Conservation (phyloP, 2,329 filamentous ascomycete species). For the Neopestalotiopsis sp. region DNA sequence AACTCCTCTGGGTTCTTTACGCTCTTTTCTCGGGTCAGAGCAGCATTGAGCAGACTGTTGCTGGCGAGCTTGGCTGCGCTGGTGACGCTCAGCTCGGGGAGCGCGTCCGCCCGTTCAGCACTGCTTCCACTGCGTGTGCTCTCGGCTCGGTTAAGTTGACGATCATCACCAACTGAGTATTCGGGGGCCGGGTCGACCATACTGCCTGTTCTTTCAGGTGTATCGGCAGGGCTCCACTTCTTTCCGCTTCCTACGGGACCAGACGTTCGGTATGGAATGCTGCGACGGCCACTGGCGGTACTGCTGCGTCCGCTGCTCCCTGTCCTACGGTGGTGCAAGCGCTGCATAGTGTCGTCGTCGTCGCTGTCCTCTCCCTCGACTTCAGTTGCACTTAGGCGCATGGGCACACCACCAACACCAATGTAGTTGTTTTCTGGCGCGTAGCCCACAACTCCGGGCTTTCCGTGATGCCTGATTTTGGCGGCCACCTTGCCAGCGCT, state of each 20-base stretch:
- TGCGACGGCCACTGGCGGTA: constrained; percentile 58
- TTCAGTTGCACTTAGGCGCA: constrained; percentile 93
- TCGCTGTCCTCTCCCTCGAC: constrained; percentile 88
- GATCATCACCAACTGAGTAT: constrained; percentile 35
- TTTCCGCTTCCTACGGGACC: constrained; percentile 48
- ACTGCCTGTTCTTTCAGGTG: constrained; percentile 61
- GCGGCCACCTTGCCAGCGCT: constrained; percentile 71
- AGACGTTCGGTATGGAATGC: constrained; percentile 56
- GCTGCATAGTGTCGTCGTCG: constrained; percentile 65
- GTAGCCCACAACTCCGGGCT: constrained; percentile 80
- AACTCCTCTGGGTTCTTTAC: constrained; percentile 74
- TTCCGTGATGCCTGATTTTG: constrained; percentile 89
- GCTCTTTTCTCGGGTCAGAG: constrained; percentile 68
- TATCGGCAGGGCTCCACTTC: constrained; percentile 60
- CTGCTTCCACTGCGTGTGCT: constrained; percentile 63
- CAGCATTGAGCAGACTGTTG: constrained; percentile 64
- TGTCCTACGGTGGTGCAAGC: constrained; percentile 70
- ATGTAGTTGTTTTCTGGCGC: constrained; percentile 78
- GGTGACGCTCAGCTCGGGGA: constrained; percentile 56
- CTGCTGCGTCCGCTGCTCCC: constrained; percentile 80
- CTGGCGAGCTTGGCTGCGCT: constrained; percentile 57
- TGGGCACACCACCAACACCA: constrained; percentile 79
- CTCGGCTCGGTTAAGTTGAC: constrained; percentile 41
- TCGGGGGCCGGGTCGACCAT: constrained; percentile 48
- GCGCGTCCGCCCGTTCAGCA: constrained; percentile 64